Evolutionary conservation across 2,329 filamentous ascomycete genomes (phyloP), one percentile per base, ranked within the genome.

Genomic region (Metarhizium sp.): DNA sequence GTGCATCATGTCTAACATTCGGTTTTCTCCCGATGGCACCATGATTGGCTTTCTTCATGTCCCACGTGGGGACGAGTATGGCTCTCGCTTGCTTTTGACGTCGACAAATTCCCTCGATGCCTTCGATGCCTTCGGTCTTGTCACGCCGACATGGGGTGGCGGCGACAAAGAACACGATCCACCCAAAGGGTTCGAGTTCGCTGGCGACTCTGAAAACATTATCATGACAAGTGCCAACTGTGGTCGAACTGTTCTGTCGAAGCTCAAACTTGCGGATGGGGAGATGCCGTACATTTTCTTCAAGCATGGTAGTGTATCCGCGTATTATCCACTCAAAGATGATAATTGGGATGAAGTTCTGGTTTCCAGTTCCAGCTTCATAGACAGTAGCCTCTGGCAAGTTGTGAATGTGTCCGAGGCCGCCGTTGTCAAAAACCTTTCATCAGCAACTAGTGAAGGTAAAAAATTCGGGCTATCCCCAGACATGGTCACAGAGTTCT

Each of bases 401-500:
- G 59, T 76, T 16, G 54, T 73, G 3, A 64, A 69, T 34, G 60
- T 62, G 8, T 46, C 55, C 2, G 53, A 57, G 20, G 59, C 66
- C n/a, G 58, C 66, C 1, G 3, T 13, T 8, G 3, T 6, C 25
- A 13, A 13, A 14, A 29, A 2, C 13, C 8, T 29, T 48, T 16
- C 67, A 0, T 66, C 67, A 0, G 61, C 64, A 2, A 70, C 67
- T 8, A 62, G 64, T 13, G 56, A 67, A 34, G 71, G 69, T 4
- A 52, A 57, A 25, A 67, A 66, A 38, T 64, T 71, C 20, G 68
- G 68, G 0, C 58, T 76, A 13, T 68, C 65, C 1, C 58, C 60
- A 11, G 60, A 60, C n/a, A 74, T 75, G 62, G 59, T 74, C 2
- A 66, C 67, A 0, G 72, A 76, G 48, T 64, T 75, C 42, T 75